phyloP scores from a whole-genome alignment of 176 grass and related monocot species.

The Urochloa ruziziensis region DNA sequence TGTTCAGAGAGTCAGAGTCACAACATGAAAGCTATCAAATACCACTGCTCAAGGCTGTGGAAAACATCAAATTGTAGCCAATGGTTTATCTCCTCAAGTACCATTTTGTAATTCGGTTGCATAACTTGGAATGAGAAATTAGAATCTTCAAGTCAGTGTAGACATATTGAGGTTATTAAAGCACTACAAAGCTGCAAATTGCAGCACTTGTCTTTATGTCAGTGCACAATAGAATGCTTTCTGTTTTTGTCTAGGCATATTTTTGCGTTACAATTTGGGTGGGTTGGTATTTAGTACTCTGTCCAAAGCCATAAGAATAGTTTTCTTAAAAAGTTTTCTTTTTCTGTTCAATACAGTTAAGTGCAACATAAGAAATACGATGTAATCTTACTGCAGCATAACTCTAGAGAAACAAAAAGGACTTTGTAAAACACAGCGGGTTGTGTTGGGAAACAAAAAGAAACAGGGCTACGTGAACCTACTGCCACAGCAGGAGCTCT shows the following conservation, averaged over 20 bases:
- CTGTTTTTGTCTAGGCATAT: neutral
- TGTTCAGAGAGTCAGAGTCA: neutral
- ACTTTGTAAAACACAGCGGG: neutral
- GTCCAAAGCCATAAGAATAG: neutral
- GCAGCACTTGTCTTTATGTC: neutral
- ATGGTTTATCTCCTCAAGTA: neutral
- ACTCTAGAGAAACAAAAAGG: neutral
- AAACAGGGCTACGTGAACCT: slow-evolving; percentile 31
- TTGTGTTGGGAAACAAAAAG: slow-evolving; percentile 4
- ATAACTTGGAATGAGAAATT: neutral
- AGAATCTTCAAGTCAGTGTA: neutral
- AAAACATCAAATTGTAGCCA: neutral
- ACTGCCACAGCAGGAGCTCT: slow-evolving; percentile 91
- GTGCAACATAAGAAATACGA: neutral
- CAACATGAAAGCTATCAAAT: slow-evolving; percentile 1
- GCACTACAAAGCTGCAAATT: neutral
- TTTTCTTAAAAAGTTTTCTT: neutral
- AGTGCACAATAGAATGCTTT: neutral
- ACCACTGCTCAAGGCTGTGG: neutral
- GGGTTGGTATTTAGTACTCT: neutral
- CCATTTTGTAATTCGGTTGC: neutral
- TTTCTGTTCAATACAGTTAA: neutral
- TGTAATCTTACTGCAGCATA: neutral
- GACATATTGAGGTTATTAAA: slow-evolving; percentile 9
- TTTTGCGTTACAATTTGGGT: slow-evolving; percentile 9